Evolutionary conservation across 73 alveolate species (phyloP).

Genomic region (Stentor coeruleus): DNA sequence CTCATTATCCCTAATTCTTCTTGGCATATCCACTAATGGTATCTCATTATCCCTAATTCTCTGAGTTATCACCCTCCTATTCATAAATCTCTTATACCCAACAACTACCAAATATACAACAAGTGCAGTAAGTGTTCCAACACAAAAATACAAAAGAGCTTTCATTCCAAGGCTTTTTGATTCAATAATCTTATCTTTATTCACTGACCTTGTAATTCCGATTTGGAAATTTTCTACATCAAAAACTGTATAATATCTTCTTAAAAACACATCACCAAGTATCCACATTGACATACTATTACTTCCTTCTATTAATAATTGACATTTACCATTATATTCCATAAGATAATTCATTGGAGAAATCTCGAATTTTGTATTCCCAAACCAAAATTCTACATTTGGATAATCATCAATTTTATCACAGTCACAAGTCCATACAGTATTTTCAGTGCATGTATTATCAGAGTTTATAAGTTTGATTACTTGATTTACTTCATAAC

Average conservation of each 20-base stretch:
- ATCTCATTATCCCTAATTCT: too few relatives aligned
- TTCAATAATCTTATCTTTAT: background rate
- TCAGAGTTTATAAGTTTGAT: background rate
- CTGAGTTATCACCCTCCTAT: too few relatives aligned
- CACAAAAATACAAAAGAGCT: too few relatives aligned
- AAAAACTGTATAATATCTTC: constrained; percentile 36
- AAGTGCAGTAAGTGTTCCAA: too few relatives aligned
- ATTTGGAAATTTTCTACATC: constrained; percentile 36
- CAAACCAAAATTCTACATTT: background rate
- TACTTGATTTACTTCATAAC: background rate
- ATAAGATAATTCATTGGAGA: constrained; percentile 2
- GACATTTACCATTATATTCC: constrained; percentile 10
- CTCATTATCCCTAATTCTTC: too few relatives aligned
- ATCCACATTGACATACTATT: constrained; percentile 31
- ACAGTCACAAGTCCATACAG: background rate
- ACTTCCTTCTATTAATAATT: background rate
- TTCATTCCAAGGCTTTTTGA: too few relatives aligned
- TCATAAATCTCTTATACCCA: too few relatives aligned
- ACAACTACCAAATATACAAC: too few relatives aligned
- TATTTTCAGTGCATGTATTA: background rate
- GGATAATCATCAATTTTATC: constrained; percentile 8
- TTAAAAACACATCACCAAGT: constrained; percentile 49
- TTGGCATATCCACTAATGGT: too few relatives aligned
- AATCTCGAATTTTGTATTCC: background rate
- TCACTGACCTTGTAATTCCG: constrained; percentile 28